A percentile compares a stretch with the other conserved stretches of the same genome.
phyloP scores from a whole-genome alignment of 2,329 filamentous ascomycete species.

The Acrocalymma vagum region DNA sequence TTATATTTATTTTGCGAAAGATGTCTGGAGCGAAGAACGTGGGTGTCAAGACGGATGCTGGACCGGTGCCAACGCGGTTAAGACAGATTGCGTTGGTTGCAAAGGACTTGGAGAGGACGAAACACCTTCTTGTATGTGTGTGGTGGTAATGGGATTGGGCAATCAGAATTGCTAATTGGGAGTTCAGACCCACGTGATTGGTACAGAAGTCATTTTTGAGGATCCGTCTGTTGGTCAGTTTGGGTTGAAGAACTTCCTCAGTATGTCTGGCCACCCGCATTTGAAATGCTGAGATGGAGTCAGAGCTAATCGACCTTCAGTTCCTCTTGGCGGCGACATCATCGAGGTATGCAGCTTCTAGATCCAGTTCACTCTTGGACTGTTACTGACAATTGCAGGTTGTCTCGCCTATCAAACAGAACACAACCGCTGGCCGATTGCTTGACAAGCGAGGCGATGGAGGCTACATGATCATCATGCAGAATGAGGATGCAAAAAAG shows the following conservation, averaged over 20 bases:
- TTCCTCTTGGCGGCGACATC: constrained; percentile 54
- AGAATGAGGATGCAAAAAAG: constrained; percentile 50
- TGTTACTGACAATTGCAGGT: constrained; percentile 25
- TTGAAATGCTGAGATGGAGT: constrained; percentile 1
- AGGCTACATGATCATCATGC: constrained; percentile 61
- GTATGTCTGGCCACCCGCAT: constrained; percentile 23
- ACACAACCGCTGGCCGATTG: constrained; percentile 52
- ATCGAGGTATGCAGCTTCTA: constrained; percentile 45
- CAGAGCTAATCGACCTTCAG: constrained; percentile 26
- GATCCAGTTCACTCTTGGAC: not conserved
- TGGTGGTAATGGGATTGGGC: no score
- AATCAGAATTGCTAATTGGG: constrained; percentile 4
- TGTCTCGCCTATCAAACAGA: constrained; percentile 47
- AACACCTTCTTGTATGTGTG: constrained; percentile 31
- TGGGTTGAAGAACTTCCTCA: constrained; percentile 52
- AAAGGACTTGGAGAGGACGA: constrained; percentile 35
- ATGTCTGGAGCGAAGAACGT: constrained; percentile 21
- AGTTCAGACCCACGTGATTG: constrained; percentile 45
- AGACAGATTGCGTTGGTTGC: constrained; percentile 46
- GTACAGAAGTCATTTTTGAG: constrained; percentile 50
- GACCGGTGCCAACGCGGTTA: constrained; percentile 37
- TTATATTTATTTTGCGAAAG: not conserved
- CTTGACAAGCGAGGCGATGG: constrained; percentile 54
- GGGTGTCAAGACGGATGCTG: constrained; percentile 7
- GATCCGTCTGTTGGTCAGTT: constrained; percentile 49